Evolutionary conservation across 169 alveolate genomes (phyloP).

Genomic region (Plasmodium relictum): DNA sequence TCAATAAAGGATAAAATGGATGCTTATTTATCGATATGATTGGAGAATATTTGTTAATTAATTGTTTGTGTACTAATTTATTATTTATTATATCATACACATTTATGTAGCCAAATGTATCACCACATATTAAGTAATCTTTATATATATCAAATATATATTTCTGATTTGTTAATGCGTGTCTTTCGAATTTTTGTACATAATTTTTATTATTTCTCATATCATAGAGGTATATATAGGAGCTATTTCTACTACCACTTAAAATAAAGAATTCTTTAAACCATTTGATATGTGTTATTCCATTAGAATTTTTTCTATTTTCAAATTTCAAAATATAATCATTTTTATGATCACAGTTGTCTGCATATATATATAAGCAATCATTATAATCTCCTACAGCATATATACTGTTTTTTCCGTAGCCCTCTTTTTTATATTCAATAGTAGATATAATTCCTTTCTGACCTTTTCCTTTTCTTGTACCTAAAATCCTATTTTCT

Average conservation of each 20-base stretch:
- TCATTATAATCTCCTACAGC: constrained; percentile 72
- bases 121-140: constrained; percentile 53
- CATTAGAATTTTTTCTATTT: constrained; percentile 32
- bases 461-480: constrained; percentile 73
- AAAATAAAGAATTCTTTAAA: constrained; percentile 32
- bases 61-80: constrained; percentile 23
- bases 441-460: constrained; percentile 67
- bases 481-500: constrained; percentile 64
- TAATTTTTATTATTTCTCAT: constrained; percentile 43
- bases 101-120: constrained; percentile 52
- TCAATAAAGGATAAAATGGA: constrained; percentile 31
- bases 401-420: constrained; percentile 37
- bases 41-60: constrained; percentile 61
- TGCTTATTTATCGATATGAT: constrained; percentile 27
- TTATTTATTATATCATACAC: constrained; percentile 23
- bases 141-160: constrained; percentile 46
- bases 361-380: constrained; percentile 57
- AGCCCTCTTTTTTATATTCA: constrained; percentile 61
- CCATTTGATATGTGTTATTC: constrained; percentile 67
- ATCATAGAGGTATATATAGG: constrained; percentile 30
- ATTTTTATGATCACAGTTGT: constrained; percentile 65
- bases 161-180: constrained; percentile 69
- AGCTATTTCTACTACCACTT: constrained; percentile 68
- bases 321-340: constrained; percentile 54
- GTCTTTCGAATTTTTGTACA: constrained; percentile 49